phyloP scores from a whole-genome alignment of 345 rosid genomes.

The Bruguiera sexangula region DNA sequence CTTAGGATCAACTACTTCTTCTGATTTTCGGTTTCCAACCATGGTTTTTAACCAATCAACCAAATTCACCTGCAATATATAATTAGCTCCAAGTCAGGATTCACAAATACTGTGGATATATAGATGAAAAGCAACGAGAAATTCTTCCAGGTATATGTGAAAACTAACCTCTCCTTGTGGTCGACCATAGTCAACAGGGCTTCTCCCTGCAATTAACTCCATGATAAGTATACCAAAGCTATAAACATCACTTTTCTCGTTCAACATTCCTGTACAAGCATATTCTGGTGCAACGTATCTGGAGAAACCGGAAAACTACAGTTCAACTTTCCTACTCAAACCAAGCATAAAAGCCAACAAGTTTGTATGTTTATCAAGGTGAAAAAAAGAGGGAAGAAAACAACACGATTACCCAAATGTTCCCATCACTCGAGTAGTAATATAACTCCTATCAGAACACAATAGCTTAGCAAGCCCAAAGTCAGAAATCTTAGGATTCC shows the following conservation, averaged over 20 bases:
- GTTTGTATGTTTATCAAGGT: slow-evolving; percentile 3
- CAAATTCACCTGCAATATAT: slow-evolving; percentile 67
- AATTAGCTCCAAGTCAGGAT: slow-evolving; percentile 12
- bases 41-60: slow-evolving; percentile 88
- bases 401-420: slow-evolving; percentile 62
- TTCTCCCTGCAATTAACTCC: slow-evolving; percentile 91
- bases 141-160: background rate
- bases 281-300: slow-evolving; percentile 97
- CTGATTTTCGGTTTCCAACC: slow-evolving; percentile 84
- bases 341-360: background rate
- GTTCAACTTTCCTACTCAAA: slow-evolving; percentile 5
- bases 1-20: slow-evolving; percentile 89
- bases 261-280: slow-evolving; percentile 97
- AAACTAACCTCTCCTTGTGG: slow-evolving; percentile 79
- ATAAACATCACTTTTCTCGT: slow-evolving; percentile 87
- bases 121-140: background rate
- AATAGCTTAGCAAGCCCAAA: slow-evolving; percentile 95
- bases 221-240: slow-evolving; percentile 89
- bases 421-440: slow-evolving; percentile 96
- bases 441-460: slow-evolving; percentile 75
- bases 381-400: background rate
- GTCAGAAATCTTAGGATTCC: slow-evolving; percentile 92
- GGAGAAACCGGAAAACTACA: slow-evolving; percentile 19
- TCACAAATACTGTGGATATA: slow-evolving; percentile 8
- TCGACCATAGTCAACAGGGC: slow-evolving; percentile 84